Percentiles rank a stretch among this genome's conserved stretches.
Conservation (phyloP, 2,329 filamentous ascomycete genomes). For the Microcera coccophila region DNA sequence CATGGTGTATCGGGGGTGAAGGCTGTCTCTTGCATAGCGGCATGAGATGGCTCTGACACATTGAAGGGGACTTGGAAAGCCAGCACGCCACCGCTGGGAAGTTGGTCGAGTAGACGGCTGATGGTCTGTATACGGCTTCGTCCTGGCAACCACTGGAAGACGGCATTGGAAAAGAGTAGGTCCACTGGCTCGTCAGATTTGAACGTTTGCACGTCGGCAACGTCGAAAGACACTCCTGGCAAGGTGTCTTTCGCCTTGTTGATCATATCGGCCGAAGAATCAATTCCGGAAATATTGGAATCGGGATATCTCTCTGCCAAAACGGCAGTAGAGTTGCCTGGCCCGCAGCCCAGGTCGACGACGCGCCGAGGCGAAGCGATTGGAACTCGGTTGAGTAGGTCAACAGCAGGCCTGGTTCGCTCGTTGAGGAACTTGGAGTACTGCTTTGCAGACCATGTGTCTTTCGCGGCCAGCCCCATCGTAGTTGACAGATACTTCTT, state of each 20-base stretch:
- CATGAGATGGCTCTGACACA: conserved; percentile 45
- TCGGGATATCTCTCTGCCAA: conserved; percentile 45
- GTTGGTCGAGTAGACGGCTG: conserved; percentile 37
- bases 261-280: conserved; percentile 55
- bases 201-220: conserved; percentile 45
- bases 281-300: conserved; percentile 48
- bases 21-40: conserved; percentile 45
- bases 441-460: conserved; percentile 53
- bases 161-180: conserved; percentile 54
- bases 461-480: no score
- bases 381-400: conserved; percentile 48
- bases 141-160: conserved; percentile 54
- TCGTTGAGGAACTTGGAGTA: conserved; percentile 54
- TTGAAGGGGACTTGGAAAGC: conserved; percentile 53
- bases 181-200: conserved; percentile 31
- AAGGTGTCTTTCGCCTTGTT: conserved; percentile 39
- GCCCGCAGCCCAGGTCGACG: conserved; percentile 58
- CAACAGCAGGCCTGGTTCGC: conserved; percentile 49
- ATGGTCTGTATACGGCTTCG: conserved; percentile 43
- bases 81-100: conserved; percentile 44
- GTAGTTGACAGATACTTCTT: no score
- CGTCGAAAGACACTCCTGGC: conserved; percentile 41
- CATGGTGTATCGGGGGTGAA: conserved; percentile 37
- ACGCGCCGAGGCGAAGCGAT: conserved; percentile 40
- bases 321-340: conserved; percentile 53